These are phyloP conservation scores for Cutaneotrichosporon cyanovorans DNA, from an alignment of 1,284 basidiomycete species.

Conservation along the genomic window DNA sequence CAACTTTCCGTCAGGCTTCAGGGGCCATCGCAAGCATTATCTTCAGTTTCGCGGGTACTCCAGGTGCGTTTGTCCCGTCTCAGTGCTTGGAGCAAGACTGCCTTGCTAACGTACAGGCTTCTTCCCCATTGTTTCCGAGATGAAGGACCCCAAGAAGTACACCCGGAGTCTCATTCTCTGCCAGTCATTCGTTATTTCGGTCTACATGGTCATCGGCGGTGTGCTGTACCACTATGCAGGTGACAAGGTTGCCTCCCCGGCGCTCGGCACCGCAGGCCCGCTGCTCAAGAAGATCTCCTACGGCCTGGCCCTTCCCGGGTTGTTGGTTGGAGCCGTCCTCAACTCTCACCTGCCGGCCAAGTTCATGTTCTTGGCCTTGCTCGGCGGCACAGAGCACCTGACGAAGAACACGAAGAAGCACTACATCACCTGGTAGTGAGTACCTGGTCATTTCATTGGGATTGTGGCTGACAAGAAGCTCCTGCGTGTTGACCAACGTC, in stretches of 20 bases:
- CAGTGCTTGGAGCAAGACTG: too few species aligned
- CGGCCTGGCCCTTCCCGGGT: slow-evolving; percentile 35
- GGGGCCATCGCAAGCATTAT: slow-evolving; percentile 31
- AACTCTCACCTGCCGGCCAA: slow-evolving; percentile 50
- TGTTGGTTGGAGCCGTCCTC: slow-evolving; percentile 30
- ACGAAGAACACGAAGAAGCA: slow-evolving; percentile 54
- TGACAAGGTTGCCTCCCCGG: slow-evolving; percentile 20
- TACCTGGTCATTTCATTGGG: not conserved
- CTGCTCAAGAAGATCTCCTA: slow-evolving; percentile 39
- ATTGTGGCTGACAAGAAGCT: slow-evolving; percentile 11
- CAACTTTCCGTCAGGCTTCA: slow-evolving; percentile 25
- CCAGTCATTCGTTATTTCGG: slow-evolving; percentile 21
- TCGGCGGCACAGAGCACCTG: slow-evolving; percentile 55
- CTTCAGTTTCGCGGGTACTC: slow-evolving; percentile 30
- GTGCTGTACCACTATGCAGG: slow-evolving; percentile 15
- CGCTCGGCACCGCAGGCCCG: slow-evolving; percentile 40
- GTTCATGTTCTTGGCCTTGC: slow-evolving; percentile 56
- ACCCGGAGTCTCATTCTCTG: slow-evolving; percentile 25
- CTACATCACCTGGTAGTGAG: slow-evolving; percentile 49
- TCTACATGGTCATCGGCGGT: slow-evolving; percentile 10
- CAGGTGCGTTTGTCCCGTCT: too few species aligned
- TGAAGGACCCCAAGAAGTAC: slow-evolving; percentile 30
- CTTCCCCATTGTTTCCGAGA: slow-evolving; percentile 37
- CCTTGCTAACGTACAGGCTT: slow-evolving; percentile 7
- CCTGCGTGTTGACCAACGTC: slow-evolving; percentile 39